Conservation (phyloP, 805 yeast genomes). For the Nakazawaea peltata region DNA sequence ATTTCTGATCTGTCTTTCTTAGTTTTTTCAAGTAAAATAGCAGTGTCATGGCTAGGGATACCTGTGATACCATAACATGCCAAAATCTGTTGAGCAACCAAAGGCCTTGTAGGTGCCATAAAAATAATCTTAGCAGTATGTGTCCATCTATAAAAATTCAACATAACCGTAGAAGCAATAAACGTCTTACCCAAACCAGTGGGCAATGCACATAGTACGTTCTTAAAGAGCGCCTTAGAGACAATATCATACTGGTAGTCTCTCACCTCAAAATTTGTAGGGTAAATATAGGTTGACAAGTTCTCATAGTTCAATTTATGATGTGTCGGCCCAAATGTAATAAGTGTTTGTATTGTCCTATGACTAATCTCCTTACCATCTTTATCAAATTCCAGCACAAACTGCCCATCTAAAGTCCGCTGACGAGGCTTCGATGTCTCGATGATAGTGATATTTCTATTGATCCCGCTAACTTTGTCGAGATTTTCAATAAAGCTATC, state of each 20-base stretch:
- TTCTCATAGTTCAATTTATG: conserved; percentile 36
- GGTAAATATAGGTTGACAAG: conserved; percentile 58
- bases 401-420: conserved; percentile 17
- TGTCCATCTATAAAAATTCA: conserved; percentile 86
- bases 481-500: conserved; percentile 24
- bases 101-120: conserved; percentile 95
- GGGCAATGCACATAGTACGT: conserved; percentile 84
- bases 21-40: conserved; percentile 56
- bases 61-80: conserved; percentile 89
- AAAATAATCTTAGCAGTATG: conserved; percentile 71
- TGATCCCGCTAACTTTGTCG: conserved; percentile 23
- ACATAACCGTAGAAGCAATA: conserved; percentile 90
- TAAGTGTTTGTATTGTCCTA: conserved; percentile 17
- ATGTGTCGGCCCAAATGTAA: conserved; percentile 32
- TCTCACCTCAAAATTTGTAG: conserved; percentile 75
- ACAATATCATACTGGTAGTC: conserved; percentile 87
- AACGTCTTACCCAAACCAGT: conserved; percentile 98
- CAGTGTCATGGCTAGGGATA: conserved; percentile 66
- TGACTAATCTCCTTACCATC: conserved; percentile 14
- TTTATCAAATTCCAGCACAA: conserved; percentile 9
- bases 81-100: conserved; percentile 92
- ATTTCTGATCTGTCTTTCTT: conserved; percentile 55
- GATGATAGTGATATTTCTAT: conserved; percentile 17
- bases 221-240: conserved; percentile 58
- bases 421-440: conserved; percentile 16